Base-by-base conservation (phyloP, 805 yeast species). In the Starmerella potacharoeniae region DNA sequence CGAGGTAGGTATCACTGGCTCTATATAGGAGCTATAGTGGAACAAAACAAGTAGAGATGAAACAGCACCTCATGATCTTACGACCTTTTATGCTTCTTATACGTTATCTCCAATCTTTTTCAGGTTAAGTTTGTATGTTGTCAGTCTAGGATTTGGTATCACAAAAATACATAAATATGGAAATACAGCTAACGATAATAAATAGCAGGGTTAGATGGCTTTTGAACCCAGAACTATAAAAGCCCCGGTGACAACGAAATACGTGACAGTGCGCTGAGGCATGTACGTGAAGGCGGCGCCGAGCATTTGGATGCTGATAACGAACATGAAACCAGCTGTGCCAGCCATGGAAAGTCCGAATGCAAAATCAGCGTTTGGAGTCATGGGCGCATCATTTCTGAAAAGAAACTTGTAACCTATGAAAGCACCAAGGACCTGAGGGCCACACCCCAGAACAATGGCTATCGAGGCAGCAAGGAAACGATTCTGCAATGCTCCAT, bases 371-470 rank as follows among this genome's bases (percentile, higher is more conserved):
- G 58, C 36, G 31, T 71, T 71, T 9, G 71, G 47, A 67, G 62
- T 44, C 53, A 78, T 70, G 35, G 84, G 72, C 6, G 77, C 59
- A 61, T 75, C 76, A 0, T 95, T 97, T 6, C 13, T 35, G 42
- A 59, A 59, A 3, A 59, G n/a, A n/a, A 43, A 14, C 10, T 50
- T 51, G n/a, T 44, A 44, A 2, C 60, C 62, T 2, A 84, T 57
- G 0, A 83, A 62, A 0, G 96, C 97, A 22, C 98, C 98, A 16
- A 87, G 60, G 0, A 97, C 96, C 66, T 90, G 97, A 2, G 96
- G 81, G 1, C 81, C 73, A 0, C 91, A 90, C 4, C 96, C 97
- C 16, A 91, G 70, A 0, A 82, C 53, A 1, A 86, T 80, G 14
- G 90, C 77, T 7, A 84, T 76, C 0, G 75, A 59, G 10, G 88